Evolutionary conservation across 495 filamentous ascomycete species (phyloP).

Genomic region (Bryoglossum gracile): DNA sequence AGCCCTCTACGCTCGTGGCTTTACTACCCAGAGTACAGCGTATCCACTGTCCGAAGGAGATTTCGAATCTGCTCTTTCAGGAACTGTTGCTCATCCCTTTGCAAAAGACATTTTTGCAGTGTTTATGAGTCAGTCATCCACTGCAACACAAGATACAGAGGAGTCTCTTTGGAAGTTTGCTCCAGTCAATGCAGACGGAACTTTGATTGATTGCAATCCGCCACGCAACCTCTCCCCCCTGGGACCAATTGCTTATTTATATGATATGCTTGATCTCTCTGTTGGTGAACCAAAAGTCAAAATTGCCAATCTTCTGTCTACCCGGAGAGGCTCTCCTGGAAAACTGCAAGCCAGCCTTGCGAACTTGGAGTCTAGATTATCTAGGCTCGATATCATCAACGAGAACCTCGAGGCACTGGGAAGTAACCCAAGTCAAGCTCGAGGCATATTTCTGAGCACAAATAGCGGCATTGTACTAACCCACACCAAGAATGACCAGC

Average conservation of each 20-base stretch:
- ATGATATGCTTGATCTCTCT: background rate
- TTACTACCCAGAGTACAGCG: background rate
- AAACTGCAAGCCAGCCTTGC: background rate
- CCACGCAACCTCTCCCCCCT: background rate
- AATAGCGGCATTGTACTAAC: no score
- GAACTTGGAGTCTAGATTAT: background rate
- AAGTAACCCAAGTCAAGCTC: background rate
- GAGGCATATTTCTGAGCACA: no score
- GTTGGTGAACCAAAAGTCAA: no score
- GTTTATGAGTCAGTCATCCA: no score
- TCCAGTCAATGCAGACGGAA: background rate
- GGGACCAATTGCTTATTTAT: background rate
- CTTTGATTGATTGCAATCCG: background rate
- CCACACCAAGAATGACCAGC: no score
- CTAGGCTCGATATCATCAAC: background rate
- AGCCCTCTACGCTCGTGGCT: conserved; percentile 8
- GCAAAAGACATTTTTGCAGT: background rate
- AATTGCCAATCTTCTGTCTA: no score
- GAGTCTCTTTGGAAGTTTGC: background rate
- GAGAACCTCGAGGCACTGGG: conserved; percentile 4
- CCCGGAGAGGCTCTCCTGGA: background rate
- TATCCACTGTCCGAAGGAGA: background rate
- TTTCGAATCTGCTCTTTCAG: background rate
- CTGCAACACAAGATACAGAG: no score
- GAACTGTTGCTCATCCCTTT: background rate